Evolutionary conservation across 1,284 basidiomycete genomes (phyloP), one percentile per base, ranked within the genome.

Genomic region (Ganoderma resinaceum): DNA sequence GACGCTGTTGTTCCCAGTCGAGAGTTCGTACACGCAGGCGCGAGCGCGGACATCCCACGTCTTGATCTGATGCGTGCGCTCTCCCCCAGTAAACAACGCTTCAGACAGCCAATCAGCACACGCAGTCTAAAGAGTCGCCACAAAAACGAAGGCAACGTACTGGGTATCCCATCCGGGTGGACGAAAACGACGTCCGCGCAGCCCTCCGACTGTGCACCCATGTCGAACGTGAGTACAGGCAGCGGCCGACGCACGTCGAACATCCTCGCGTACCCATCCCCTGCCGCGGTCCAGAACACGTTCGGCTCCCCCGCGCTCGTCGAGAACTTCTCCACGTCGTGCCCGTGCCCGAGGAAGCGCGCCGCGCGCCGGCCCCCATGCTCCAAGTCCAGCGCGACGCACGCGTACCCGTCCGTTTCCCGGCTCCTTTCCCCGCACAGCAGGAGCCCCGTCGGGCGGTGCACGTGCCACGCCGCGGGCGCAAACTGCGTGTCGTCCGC

Each of bases 331-430:
- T 69, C 62, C 31, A 82, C 75, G 26, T 64, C 69, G 9, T 76
- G 80, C 9, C 80, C 80, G 65, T 84, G 81, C 5, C 82, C 84
- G 6, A 84, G 66, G 70, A 80, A 84, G 1, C 80, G 75, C 26
- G 73, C 66, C 2, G 70, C 78, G 9, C 68, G 72, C 61, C 76
- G 76, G 72, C 75, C 74, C 4, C 72, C 73, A 31, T 76, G 70
- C 40, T 42, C 23, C 46, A 49, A 49, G 23, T 49, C 46, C 11
- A 49, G 23, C 46, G 46, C 46, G 23, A 49, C 46, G 46, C 46
- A 49, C 46, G 46, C 23, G 23, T 26, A 49, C 23, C 46, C 46
- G 11, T 49, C 14, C 23, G 46, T 49, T 9, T 49, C 46, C 23
- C 46, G 23, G 20, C 11, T 26, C 23, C 46, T 23, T 23, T 49